These are phyloP conservation scores for Alternaria brassicae DNA, from an alignment of 2,329 filamentous ascomycete species.

Conservation along the genomic window DNA sequence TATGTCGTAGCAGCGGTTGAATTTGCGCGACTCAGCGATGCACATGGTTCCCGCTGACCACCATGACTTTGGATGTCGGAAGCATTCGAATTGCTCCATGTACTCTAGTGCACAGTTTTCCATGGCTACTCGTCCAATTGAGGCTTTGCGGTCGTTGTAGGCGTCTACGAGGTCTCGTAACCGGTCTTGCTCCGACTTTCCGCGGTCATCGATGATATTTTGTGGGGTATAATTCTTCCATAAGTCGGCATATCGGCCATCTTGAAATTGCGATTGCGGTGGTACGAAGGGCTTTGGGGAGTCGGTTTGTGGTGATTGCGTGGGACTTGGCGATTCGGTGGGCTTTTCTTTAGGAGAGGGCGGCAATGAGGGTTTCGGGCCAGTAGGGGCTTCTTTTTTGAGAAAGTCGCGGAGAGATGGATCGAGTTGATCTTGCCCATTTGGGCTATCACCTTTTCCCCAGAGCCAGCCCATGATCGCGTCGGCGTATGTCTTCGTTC, in stretches of 20 bases:
- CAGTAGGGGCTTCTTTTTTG: conserved; percentile 78
- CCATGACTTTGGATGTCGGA: conserved; percentile 70
- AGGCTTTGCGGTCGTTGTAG: conserved; percentile 80
- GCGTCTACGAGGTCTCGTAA: conserved; percentile 80
- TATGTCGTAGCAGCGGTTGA: conserved; percentile 88
- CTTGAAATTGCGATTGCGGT: conserved; percentile 67
- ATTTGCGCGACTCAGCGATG: conserved; percentile 73
- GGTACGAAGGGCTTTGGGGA: conserved; percentile 52
- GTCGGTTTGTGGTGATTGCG: conserved; percentile 16
- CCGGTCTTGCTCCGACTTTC: conserved; percentile 79
- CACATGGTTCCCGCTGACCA: conserved; percentile 80
- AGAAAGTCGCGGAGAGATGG: conserved; percentile 85
- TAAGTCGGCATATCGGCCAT: conserved; percentile 80
- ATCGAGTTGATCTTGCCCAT: conserved; percentile 74
- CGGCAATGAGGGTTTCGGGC: conserved; percentile 58
- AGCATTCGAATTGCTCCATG: conserved; percentile 82
- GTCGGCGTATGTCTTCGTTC: neutral
- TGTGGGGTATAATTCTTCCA: conserved; percentile 91
- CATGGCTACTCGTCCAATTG: conserved; percentile 80
- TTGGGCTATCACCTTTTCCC: conserved; percentile 54
- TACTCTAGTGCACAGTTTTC: conserved; percentile 95
- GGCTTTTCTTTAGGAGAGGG: conserved; percentile 38
- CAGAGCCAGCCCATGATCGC: conserved; percentile 69
- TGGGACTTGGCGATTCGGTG: conserved; percentile 22
- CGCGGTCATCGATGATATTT: conserved; percentile 70